Evolutionary conservation across 345 rosid genomes (phyloP).

Genomic region (Trapa bicornis): DNA sequence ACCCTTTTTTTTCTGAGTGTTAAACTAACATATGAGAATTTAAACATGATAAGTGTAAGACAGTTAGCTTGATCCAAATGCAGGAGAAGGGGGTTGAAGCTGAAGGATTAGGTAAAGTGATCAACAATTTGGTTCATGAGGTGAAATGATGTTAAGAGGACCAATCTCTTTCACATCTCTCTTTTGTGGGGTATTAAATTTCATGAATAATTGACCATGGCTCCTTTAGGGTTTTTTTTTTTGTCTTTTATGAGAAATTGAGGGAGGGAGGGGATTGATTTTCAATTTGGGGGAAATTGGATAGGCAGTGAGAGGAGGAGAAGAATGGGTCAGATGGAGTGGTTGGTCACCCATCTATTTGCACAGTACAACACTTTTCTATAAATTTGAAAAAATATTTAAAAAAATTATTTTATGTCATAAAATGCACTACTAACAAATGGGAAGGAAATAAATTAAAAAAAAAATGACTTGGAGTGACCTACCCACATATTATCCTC

Average conservation of each 20-base stretch:
- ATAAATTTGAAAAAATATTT: background rate
- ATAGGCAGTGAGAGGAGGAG: conserved; percentile 70
- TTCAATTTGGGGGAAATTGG: conserved; percentile 11
- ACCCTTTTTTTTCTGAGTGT: too few species aligned
- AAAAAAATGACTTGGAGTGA: conserved; percentile 7
- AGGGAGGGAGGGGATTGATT: conserved; percentile 8
- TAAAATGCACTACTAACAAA: background rate
- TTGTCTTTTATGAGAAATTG: conserved; percentile 11
- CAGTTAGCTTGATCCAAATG: too few species aligned
- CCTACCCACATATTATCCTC: conserved; percentile 15
- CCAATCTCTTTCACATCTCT: background rate
- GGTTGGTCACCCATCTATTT: conserved; percentile 34
- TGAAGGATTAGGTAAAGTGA: background rate
- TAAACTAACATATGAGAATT: too few species aligned
- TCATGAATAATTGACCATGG: background rate
- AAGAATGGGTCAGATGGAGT: conserved; percentile 16
- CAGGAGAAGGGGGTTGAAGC: too few species aligned
- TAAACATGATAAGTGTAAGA: too few species aligned
- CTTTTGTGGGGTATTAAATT: background rate
- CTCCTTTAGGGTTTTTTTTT: background rate
- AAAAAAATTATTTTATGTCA: background rate
- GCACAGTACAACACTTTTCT: background rate
- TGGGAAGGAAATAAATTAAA: conserved; percentile 2
- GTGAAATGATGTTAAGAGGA: background rate
- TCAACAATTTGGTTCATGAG: background rate